phyloP scores from a whole-genome alignment of 768 basidiomycete species.

The Cytidiella melzeri region DNA sequence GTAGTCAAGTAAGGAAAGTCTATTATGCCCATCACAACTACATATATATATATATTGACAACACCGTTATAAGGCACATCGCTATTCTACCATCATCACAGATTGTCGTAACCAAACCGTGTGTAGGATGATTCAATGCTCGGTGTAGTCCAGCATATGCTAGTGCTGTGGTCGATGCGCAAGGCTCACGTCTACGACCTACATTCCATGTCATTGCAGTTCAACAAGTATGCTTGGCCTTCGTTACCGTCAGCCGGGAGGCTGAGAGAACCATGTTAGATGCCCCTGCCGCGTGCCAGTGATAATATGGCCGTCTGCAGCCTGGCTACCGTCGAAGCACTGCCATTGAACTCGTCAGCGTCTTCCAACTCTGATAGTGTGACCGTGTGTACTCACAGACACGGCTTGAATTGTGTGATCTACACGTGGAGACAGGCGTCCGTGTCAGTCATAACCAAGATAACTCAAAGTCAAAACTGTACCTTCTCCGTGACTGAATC shows the following conservation, averaged over 20 bases:
- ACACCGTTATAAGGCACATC: no score
- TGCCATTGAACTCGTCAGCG: constrained; percentile 6
- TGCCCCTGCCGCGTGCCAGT: constrained; percentile 52
- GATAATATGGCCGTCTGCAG: constrained; percentile 37
- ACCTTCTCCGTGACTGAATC: constrained; percentile 58
- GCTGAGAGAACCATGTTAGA: constrained; percentile 42
- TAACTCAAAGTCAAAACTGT: constrained; percentile 15
- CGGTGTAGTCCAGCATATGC: no score
- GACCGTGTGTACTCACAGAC: constrained; percentile 24
- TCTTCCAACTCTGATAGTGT: not conserved
- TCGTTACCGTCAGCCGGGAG: constrained; percentile 6
- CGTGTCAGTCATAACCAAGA: not conserved
- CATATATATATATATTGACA: not conserved
- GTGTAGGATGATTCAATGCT: no score
- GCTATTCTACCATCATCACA: no score
- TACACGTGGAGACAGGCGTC: constrained; percentile 8
- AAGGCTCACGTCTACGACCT: no score
- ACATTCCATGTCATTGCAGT: not conserved
- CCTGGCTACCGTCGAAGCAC: constrained; percentile 42
- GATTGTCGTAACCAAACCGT: not conserved
- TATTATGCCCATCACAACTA: not conserved
- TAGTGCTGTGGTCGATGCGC: no score
- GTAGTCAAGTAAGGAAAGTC: not conserved
- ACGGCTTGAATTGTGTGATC: constrained; percentile 29
- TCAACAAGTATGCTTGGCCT: not conserved